Conservation (phyloP, 371 early-diverging fungal species). For the Lichtheimia hyalospora region DNA sequence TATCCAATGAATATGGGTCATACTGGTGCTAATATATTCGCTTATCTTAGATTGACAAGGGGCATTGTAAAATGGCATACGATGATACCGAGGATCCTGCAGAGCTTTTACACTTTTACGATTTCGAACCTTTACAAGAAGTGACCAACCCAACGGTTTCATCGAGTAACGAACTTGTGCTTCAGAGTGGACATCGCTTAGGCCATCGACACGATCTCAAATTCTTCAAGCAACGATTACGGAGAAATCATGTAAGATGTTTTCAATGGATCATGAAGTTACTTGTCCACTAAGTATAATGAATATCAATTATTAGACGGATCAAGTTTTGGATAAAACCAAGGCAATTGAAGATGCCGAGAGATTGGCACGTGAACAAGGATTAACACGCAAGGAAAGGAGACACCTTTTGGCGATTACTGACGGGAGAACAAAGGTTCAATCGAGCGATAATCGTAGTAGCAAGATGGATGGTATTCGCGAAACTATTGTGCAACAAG, state of each 20-base stretch:
- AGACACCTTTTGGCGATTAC: conserved; percentile 15
- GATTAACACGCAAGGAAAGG: conserved; percentile 15
- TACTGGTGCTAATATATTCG: not conserved
- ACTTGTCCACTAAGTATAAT: not conserved
- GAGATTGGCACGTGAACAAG: conserved; percentile 9
- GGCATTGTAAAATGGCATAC: conserved; percentile 93
- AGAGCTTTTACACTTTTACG: conserved; percentile 89
- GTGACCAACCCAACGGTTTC: conserved; percentile 29
- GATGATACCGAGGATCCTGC: conserved; percentile 87
- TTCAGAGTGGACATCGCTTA: conserved; percentile 77
- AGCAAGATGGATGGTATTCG: conserved; percentile 8
- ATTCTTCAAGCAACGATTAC: conserved; percentile 79
- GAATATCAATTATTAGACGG: not conserved
- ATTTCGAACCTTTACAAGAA: conserved; percentile 60
- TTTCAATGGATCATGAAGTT: not conserved
- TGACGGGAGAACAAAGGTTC: conserved; percentile 3
- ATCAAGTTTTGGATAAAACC: conserved; percentile 5
- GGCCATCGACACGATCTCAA: conserved; percentile 80
- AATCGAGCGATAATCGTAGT: not conserved
- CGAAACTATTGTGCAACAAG: conserved; percentile 7
- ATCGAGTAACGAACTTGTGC: conserved; percentile 66
- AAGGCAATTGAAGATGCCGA: conserved; percentile 14
- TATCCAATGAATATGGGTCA: not conserved
- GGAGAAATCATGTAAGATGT: conserved; percentile 11
- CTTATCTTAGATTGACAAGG: conserved; percentile 73